phyloP scores from a whole-genome alignment of 257 asterid species.

The Coffea eugenioides region DNA sequence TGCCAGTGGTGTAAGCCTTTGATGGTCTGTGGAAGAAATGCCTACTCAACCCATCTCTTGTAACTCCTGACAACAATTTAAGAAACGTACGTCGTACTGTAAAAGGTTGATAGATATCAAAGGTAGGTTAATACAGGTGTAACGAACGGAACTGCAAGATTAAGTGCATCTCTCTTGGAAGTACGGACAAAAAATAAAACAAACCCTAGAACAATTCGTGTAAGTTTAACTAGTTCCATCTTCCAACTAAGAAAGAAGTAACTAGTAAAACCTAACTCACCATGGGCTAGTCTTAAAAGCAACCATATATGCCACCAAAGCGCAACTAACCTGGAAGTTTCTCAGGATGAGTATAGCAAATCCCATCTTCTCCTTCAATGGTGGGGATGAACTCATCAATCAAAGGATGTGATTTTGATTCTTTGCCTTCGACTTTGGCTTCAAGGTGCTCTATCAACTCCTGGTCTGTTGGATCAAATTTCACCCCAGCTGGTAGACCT shows the following conservation, averaged over 20 bases:
- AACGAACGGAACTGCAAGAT: conserved; percentile 32
- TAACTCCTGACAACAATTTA: conserved; percentile 52
- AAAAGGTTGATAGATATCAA: conserved; percentile 18
- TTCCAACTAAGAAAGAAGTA: conserved; percentile 16
- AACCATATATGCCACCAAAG: not conserved
- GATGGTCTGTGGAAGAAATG: conserved; percentile 99
- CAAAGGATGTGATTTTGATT: conserved; percentile 91
- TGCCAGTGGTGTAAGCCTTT: conserved; percentile 96
- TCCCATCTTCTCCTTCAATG: conserved; percentile 72
- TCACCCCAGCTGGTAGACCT: conserved; percentile 98
- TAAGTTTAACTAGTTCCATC: conserved; percentile 11
- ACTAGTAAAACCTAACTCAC: conserved; percentile 50
- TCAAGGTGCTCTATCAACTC: conserved; percentile 96
- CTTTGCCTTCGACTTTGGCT: conserved; percentile 79
- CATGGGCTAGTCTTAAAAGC: conserved; percentile 11
- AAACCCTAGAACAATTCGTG: conserved; percentile 40
- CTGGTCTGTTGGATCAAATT: conserved; percentile 98
- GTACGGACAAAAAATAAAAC: conserved; percentile 12
- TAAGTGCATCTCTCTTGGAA: conserved; percentile 7
- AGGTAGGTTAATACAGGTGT: conserved; percentile 60
- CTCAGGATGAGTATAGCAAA: conserved; percentile 70
- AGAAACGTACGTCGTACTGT: not conserved
- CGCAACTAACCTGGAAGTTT: conserved; percentile 54
- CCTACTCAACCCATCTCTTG: conserved; percentile 85
- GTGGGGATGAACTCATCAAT: conserved; percentile 73